Conservation (phyloP, 2,329 filamentous ascomycete species). For the Tetracladium maxilliforme region DNA sequence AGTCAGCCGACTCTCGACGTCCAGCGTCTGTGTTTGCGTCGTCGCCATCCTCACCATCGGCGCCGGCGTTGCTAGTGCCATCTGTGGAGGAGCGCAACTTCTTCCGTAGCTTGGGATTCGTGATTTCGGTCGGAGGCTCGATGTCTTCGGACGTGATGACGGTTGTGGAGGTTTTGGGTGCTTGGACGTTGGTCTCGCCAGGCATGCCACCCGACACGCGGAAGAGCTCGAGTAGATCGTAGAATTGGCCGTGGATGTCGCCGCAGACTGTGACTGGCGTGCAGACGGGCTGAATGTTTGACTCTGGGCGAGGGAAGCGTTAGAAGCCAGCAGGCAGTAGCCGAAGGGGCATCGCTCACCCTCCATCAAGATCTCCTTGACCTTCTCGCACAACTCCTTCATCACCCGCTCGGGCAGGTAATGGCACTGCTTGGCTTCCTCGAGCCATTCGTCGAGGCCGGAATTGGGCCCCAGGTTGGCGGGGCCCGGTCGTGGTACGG, state of each 20-base stretch:
- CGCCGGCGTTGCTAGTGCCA: constrained; percentile 29
- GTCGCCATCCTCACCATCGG: constrained; percentile 31
- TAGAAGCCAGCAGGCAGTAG: not conserved
- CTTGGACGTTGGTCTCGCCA: constrained; percentile 58
- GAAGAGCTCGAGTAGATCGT: constrained; percentile 93
- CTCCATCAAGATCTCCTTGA: constrained; percentile 98
- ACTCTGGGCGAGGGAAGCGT: constrained; percentile 44
- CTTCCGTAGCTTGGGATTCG: constrained; percentile 72
- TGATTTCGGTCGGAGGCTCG: constrained; percentile 80
- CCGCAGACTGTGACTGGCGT: constrained; percentile 95
- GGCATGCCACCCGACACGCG: constrained; percentile 95
- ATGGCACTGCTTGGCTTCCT: constrained; percentile 92
- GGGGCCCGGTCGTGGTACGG: constrained; percentile 79
- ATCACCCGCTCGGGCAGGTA: constrained; percentile 92
- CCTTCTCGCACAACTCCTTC: constrained; percentile 98
- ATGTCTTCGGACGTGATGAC: constrained; percentile 84
- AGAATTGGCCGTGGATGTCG: constrained; percentile 98
- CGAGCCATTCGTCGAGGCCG: constrained; percentile 89
- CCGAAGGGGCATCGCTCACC: constrained; percentile 40
- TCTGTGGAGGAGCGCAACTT: constrained; percentile 57
- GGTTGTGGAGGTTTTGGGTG: constrained; percentile 52
- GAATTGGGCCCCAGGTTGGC: constrained; percentile 73
- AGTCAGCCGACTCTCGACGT: constrained; percentile 24
- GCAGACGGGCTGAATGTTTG: constrained; percentile 95
- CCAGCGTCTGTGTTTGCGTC: constrained; percentile 34